These are phyloP conservation scores for Heterobasidion annosum DNA, from an alignment of 1,284 basidiomycete genomes.

Conservation along the genomic window DNA sequence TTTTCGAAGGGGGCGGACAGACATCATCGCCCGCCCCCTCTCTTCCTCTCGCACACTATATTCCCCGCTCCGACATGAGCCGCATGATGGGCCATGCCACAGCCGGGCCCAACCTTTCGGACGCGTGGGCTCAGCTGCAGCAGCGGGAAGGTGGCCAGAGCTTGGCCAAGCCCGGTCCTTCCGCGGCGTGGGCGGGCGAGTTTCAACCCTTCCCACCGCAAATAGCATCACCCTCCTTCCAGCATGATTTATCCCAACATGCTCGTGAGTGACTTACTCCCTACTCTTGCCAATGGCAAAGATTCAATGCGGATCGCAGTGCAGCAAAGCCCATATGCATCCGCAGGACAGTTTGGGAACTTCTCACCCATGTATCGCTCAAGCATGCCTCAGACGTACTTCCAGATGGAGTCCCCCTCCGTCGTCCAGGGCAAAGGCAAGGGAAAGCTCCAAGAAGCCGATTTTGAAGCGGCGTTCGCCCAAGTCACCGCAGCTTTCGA, in stretches of 20 bases:
- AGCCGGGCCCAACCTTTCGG: constrained; percentile 24
- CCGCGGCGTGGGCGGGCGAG: constrained; percentile 21
- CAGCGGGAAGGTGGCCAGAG: constrained; percentile 20
- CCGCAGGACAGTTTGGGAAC: not conserved
- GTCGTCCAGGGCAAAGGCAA: constrained; percentile 45
- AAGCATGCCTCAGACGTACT: constrained; percentile 20
- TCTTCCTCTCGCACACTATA: constrained; percentile 18
- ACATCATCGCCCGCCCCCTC: constrained; percentile 21
- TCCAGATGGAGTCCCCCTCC: not conserved
- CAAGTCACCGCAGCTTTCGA: constrained; percentile 42
- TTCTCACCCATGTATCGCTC: constrained; percentile 18
- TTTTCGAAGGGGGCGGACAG: constrained; percentile 48
- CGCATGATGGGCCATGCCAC: constrained; percentile 12
- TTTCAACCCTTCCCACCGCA: constrained; percentile 11
- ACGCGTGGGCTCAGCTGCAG: constrained; percentile 48
- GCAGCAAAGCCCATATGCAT: not conserved
- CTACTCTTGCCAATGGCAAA: not conserved
- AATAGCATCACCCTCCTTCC: not conserved
- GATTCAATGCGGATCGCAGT: not conserved
- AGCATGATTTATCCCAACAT: not conserved
- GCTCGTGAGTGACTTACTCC: not conserved
- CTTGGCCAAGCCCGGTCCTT: constrained; percentile 11
- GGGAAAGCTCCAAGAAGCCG: constrained; percentile 65
- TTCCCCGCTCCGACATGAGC: constrained; percentile 17
- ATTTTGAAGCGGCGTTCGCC: constrained; percentile 65